phyloP scores from a whole-genome alignment of 163 green algal genomes.

The Volvox carteri region DNA sequence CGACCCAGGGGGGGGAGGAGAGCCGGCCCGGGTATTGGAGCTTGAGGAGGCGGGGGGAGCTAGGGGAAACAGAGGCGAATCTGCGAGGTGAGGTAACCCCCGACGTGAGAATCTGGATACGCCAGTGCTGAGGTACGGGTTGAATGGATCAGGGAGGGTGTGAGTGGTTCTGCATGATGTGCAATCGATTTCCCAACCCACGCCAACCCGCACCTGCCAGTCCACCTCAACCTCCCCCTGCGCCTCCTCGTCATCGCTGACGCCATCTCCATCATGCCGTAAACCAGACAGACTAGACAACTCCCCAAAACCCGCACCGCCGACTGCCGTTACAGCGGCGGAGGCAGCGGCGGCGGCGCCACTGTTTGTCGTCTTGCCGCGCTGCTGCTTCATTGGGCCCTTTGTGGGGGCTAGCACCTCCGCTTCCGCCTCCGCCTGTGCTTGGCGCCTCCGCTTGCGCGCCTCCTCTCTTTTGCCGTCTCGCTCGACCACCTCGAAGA shows the following conservation, averaged over 20 bases:
- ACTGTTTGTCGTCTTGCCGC: background rate
- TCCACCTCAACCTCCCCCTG: slow-evolving; percentile 55
- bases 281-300: background rate
- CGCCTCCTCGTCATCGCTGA: slow-evolving; percentile 5
- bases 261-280: background rate
- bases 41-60: no score
- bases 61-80: no score
- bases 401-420: background rate
- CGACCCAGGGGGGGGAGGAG: no score
- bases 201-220: slow-evolving; percentile 53
- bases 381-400: no score
- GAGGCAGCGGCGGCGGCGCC: background rate
- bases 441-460: background rate
- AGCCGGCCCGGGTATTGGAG: no score
- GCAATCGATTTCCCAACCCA: no score
- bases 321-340: slow-evolving; percentile 2
- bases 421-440: background rate
- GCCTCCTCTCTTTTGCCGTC: background rate
- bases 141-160: no score
- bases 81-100: no score
- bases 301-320: slow-evolving; percentile 29
- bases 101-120: no score
- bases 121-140: no score
- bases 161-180: no score
- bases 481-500: slow-evolving; percentile 61